Evolutionary conservation across 2,329 filamentous ascomycete genomes (phyloP).

Genomic region (Mycosphaerelloides madeirae): DNA sequence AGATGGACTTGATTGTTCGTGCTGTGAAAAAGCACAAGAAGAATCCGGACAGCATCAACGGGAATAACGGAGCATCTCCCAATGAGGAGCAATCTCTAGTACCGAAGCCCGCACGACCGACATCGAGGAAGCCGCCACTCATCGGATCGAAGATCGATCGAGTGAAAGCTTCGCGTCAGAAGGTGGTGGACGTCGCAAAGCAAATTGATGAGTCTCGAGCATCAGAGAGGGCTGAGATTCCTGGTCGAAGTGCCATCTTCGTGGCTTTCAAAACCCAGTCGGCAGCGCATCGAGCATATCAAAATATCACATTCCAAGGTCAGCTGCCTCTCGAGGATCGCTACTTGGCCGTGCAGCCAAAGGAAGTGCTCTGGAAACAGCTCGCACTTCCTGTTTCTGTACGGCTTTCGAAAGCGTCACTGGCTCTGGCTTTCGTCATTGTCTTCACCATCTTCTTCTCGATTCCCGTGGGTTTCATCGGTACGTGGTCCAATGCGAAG

Average conservation of each 20-base stretch:
- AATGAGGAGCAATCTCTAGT: conserved; percentile 21
- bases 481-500: conserved; percentile 32
- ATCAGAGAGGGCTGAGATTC: conserved; percentile 48
- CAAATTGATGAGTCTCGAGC: conserved; percentile 62
- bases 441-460: conserved; percentile 36
- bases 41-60: conserved; percentile 4
- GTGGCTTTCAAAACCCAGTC: conserved; percentile 80
- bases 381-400: conserved; percentile 33
- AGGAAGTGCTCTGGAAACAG: conserved; percentile 47
- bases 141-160: conserved; percentile 85
- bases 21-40: conserved; percentile 27
- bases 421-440: conserved; percentile 30
- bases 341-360: conserved; percentile 41
- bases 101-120: conserved; percentile 49
- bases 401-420: conserved; percentile 28
- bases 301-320: conserved; percentile 41
- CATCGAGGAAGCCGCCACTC: conserved; percentile 64
- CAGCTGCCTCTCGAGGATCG: conserved; percentile 37
- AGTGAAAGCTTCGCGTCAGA: conserved; percentile 75
- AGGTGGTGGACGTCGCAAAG: conserved; percentile 68
- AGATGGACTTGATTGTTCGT: conserved; percentile 40
- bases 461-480: conserved; percentile 32
- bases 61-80: conserved; percentile 7
- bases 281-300: conserved; percentile 78
- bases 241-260: conserved; percentile 70